A percentile compares a stretch with the other conserved stretches of the same genome.
phyloP scores from a whole-genome alignment of 768 basidiomycete genomes.

The Pisolithus microcarpus region DNA sequence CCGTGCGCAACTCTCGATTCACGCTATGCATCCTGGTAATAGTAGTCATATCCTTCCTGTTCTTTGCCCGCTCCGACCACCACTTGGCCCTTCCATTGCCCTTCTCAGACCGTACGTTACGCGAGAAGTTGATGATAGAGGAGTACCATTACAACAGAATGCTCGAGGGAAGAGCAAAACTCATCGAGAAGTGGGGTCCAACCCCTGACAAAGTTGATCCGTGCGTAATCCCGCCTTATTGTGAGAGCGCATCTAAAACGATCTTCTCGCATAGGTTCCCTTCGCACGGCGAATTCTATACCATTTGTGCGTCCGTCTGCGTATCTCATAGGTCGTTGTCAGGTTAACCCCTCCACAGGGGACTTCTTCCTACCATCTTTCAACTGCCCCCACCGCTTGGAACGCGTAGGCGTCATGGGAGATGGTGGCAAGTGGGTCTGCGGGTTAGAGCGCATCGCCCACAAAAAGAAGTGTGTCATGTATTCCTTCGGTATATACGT shows the following conservation, averaged over 20 bases:
- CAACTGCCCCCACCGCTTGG: constrained; percentile 42
- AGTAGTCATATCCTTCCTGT: constrained; percentile 19
- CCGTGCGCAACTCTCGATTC: constrained; percentile 25
- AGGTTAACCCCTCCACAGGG: constrained; percentile 34
- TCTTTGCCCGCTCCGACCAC: constrained; percentile 18
- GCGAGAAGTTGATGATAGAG: constrained; percentile 11
- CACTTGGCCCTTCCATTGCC: constrained; percentile 3
- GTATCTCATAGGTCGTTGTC: background rate
- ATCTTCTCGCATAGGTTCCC: constrained; percentile 18
- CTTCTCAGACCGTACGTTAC: constrained; percentile 5
- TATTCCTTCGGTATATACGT: constrained; percentile 40
- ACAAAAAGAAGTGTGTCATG: constrained; percentile 41
- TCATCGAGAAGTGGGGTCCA: constrained; percentile 54
- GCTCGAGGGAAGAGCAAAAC: constrained; percentile 33
- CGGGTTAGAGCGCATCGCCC: constrained; percentile 37
- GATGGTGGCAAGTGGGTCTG: constrained; percentile 53
- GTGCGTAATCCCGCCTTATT: constrained; percentile 8
- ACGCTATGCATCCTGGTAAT: constrained; percentile 21
- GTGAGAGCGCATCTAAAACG: background rate
- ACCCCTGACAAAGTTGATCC: constrained; percentile 37
- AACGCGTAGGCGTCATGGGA: constrained; percentile 42
- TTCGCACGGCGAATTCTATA: constrained; percentile 27
- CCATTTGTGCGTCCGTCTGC: constrained; percentile 17
- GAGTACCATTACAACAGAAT: constrained; percentile 34
- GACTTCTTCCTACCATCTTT: constrained; percentile 49